Base-by-base conservation (phyloP, 805 yeast species). In the Wickerhamomyces rabaulensis region DNA sequence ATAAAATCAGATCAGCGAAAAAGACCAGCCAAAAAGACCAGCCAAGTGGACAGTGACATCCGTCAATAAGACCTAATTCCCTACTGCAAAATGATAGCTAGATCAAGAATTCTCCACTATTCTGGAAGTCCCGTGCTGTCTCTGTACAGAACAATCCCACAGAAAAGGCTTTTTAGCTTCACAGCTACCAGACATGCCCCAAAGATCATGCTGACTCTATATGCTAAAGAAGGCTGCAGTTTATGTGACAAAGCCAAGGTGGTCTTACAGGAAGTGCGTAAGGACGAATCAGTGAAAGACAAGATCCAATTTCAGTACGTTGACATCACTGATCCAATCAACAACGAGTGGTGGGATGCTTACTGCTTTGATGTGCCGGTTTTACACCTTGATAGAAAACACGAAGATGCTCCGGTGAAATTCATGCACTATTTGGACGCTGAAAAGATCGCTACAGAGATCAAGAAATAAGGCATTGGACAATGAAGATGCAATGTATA, bases 361-460 rank as follows among this genome's bases (percentile, higher is more conserved):
- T 86, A 85, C 54, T 79, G 90, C 54, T 84, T 80, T 60, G 95
- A 86, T 58, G 84, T 86, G 6, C 95, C 95, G 0, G 95, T 86
- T 0, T 58, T 86, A 38, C 91, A 86, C 60, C 70, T 86, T 9
- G 82, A 81, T 54, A 68, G 80, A 48, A 66, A 59, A 1, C 63
- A 60, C 7, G 75, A 73, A 43, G 66, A 57, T 29, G 69, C 74
- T 40, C 74, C 82, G 2, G 72, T 75, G 6, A 81, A 79, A 55
- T 79, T 81, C 58, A 84, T 85, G 84, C 92, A 86, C 63, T 72
- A 79, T 45, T 73, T 86, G 47, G 67, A 80, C 46, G 72, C 74
- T 40, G 76, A 74, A 5, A 81, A 80, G 48, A 60, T 84, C 4
- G 52, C 72, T 13, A 79, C 76, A 19, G 85, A 78, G 53, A 67